A percentile compares a stretch with the other conserved stretches of the same genome.
phyloP scores from a whole-genome alignment of 164 flowering plant genomes.

The Tetracentron sinense region DNA sequence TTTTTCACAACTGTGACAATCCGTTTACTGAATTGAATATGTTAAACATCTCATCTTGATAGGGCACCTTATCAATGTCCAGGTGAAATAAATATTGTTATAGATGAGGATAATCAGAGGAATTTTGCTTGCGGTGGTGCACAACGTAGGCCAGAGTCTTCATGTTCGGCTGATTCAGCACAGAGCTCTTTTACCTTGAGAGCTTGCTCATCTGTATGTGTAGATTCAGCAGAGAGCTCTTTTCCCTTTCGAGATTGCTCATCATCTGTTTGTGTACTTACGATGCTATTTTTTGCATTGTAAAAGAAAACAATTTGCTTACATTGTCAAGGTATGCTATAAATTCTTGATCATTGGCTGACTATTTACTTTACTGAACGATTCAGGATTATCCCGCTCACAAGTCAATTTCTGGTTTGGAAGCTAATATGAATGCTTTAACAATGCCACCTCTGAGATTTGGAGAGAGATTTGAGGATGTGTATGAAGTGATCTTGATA shows the following conservation, averaged over 20 bases:
- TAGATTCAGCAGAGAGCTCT: constrained; percentile 2
- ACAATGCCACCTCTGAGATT: constrained; percentile 65
- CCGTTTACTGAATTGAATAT: not conserved
- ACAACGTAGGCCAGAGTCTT: constrained; percentile 13
- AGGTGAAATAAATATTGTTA: constrained; percentile 24
- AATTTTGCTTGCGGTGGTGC: constrained; percentile 17
- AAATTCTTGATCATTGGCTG: not conserved
- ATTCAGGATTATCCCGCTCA: constrained; percentile 22
- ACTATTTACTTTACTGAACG: constrained; percentile 8
- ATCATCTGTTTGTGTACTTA: too few species aligned
- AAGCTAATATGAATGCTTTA: constrained; percentile 32
- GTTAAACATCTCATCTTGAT: not conserved
- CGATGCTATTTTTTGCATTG: constrained; percentile 10
- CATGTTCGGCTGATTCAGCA: constrained; percentile 22
- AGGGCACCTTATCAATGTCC: constrained; percentile 1
- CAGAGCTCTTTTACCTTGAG: constrained; percentile 31
- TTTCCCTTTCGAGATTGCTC: too few species aligned
- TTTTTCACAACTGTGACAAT: too few species aligned
- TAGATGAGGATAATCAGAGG: constrained; percentile 5
- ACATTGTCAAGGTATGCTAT: not conserved
- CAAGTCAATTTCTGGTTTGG: constrained; percentile 20
- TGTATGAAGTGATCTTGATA: constrained; percentile 71
- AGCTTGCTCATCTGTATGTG: constrained; percentile 73
- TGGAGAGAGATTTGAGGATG: constrained; percentile 80
- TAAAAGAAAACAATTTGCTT: not conserved